phyloP scores from a whole-genome alignment of 2,329 filamentous ascomycete species.

The Colletotrichum sp. region DNA sequence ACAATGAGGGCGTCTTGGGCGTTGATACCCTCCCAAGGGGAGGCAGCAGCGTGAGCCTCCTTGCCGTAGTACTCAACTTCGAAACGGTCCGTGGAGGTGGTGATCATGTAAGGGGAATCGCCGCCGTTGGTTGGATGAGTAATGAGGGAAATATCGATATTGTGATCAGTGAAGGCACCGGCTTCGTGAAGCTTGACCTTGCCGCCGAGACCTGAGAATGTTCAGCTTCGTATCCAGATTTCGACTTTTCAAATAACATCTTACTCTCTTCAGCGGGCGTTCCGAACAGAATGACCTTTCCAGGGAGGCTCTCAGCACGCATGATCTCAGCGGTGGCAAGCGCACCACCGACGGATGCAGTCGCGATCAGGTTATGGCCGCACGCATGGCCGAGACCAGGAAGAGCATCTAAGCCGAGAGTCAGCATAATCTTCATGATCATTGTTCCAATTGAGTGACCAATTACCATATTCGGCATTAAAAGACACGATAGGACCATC shows the following conservation, averaged over 20 bases:
- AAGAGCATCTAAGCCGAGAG: constrained; percentile 32
- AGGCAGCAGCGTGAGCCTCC: constrained; percentile 51
- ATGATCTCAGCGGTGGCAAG: constrained; percentile 52
- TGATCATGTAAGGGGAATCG: constrained; percentile 15
- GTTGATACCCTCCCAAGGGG: constrained; percentile 56
- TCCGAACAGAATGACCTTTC: constrained; percentile 51
- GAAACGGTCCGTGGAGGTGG: constrained; percentile 19
- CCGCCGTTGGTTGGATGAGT: constrained; percentile 26
- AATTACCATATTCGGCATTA: constrained; percentile 43
- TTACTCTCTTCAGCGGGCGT: constrained; percentile 55
- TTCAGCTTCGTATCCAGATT: background rate
- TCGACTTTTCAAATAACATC: background rate
- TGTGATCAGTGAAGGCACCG: constrained; percentile 42
- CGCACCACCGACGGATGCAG: constrained; percentile 48
- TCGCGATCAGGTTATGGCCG: constrained; percentile 48
- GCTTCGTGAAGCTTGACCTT: constrained; percentile 49
- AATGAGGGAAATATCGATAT: constrained; percentile 32
- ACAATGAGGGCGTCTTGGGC: constrained; percentile 53
- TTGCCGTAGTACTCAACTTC: constrained; percentile 46
- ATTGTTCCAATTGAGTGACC: background rate
- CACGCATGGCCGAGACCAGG: constrained; percentile 41
- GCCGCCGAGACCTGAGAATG: constrained; percentile 44
- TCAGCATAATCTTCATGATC: background rate
- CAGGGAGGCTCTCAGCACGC: constrained; percentile 42
- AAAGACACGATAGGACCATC: constrained; percentile 45